Evolutionary conservation across 2,329 filamentous ascomycete species (phyloP).

Genomic region (Fusarium dlaminii): DNA sequence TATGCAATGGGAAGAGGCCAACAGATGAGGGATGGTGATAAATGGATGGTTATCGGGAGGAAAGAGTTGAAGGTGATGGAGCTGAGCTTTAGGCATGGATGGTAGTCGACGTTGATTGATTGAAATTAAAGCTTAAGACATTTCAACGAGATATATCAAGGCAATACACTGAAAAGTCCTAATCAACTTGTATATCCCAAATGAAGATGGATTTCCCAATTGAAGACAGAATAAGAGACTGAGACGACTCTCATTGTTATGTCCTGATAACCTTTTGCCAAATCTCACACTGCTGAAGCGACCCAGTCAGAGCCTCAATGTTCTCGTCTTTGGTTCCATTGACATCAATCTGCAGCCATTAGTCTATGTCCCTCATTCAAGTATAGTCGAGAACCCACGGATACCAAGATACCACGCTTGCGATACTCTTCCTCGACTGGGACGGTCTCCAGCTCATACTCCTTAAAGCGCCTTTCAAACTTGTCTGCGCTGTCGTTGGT

Average conservation of each 20-base stretch:
- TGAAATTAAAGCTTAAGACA: not conserved
- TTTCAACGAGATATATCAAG: no score
- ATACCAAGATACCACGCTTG: not conserved
- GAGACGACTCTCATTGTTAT: rapidly evolving
- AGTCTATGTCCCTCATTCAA: not conserved
- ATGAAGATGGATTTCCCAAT: no score
- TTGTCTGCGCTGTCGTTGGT: not conserved
- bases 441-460: not conserved
- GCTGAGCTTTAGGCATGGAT: not conserved
- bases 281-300: rapidly evolving
- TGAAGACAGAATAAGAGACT: no score
- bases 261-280: not conserved
- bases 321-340: not conserved
- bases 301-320: not conserved
- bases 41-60: not conserved
- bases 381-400: not conserved
- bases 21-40: not conserved
- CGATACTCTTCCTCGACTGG: not conserved
- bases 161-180: rapidly evolving
- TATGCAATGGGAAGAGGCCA: not conserved
- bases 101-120: not conserved
- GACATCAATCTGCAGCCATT: not conserved
- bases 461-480: not conserved
- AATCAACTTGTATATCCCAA: no score
- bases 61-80: not conserved